phyloP scores from a whole-genome alignment of 768 basidiomycete species.

The Termitomyces sp. region DNA sequence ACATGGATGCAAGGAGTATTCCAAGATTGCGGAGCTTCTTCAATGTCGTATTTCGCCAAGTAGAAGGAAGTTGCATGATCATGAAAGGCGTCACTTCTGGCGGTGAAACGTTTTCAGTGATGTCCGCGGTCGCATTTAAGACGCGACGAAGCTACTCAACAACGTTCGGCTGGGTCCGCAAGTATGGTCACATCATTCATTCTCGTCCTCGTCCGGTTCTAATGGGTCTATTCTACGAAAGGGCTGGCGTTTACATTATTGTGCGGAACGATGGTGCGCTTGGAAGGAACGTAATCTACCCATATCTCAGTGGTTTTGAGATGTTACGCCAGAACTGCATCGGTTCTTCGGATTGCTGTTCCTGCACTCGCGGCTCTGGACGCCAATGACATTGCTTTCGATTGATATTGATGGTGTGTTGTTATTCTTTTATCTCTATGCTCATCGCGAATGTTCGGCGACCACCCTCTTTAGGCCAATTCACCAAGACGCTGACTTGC shows the following conservation, averaged over 20 bases:
- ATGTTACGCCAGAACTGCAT: constrained; percentile 56
- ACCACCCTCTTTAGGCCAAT: constrained; percentile 34
- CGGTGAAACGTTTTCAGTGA: no score
- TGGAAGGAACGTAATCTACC: constrained; percentile 29
- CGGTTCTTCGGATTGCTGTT: constrained; percentile 34
- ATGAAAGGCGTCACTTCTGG: no score
- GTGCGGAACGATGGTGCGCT: constrained; percentile 41
- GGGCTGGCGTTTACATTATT: constrained; percentile 31
- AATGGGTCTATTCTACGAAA: constrained; percentile 3
- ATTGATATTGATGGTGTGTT: constrained; percentile 6
- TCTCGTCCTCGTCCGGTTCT: not conserved
- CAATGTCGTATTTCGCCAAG: not conserved
- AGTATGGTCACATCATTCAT: constrained; percentile 15
- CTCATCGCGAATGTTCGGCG: no score
- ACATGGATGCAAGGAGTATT: constrained; percentile 1
- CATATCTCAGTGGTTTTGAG: constrained; percentile 56
- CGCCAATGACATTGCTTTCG: constrained; percentile 52
- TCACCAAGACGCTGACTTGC: constrained; percentile 74
- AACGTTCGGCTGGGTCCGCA: constrained; percentile 37
- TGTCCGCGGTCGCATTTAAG: constrained; percentile 26
- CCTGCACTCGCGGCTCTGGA: constrained; percentile 50
- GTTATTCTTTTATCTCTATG: not conserved
- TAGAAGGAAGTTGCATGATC: no score
- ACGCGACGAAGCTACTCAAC: constrained; percentile 32
- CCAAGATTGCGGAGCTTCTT: not conserved